Base-by-base conservation (phyloP, 129 eudicot species). In the Flaveria linearis region DNA sequence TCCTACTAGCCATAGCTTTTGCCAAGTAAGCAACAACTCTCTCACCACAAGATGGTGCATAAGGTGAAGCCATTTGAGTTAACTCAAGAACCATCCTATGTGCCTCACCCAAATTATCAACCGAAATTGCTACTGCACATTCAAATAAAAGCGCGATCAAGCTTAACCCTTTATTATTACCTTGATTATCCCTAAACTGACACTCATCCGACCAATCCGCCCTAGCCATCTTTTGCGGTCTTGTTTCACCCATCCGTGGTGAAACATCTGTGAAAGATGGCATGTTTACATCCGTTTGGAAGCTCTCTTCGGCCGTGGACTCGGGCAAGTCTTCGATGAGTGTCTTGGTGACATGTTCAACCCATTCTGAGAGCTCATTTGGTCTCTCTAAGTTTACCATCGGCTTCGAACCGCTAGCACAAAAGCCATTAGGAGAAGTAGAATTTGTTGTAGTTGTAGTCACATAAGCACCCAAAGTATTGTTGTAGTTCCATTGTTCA, bases 51-150 rank as follows among this genome's bases (percentile, higher is more conserved):
- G 93, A 91, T 16, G 86, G 78, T 28, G 85, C 85, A 75, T 86
- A 91, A n/a, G 97, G 97, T 3, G 97, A 86, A 46, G 95, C 92
- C 84, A 78, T 86, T 58, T 88, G 97, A 5, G 90, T 88, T 9
- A 91, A 69, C 78, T 88, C 95, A 47, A 91, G 95, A 49, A 91
- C 81, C 90, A 88, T 81, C 56, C 84, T 77, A 69, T 91, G 92
- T 73, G 95, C 95, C 76, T 91, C 95, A 10, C 95, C 92, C 23
- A 91, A 80, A 74, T 91, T 91, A 82, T 91, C 97, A 46, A 91
- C 90, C 7, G 97, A 91, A 52, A 91, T 87, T 15, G 97, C 94
- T 17, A 91, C 97, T 6, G 97, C 97, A 72, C 97, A 88, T 72
- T 91, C 97, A 28, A 91, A 71, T 20, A 91, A 78, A 62, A 75